Base-by-base conservation (phyloP, 345 rosid species). In the Gossypium turneri region DNA sequence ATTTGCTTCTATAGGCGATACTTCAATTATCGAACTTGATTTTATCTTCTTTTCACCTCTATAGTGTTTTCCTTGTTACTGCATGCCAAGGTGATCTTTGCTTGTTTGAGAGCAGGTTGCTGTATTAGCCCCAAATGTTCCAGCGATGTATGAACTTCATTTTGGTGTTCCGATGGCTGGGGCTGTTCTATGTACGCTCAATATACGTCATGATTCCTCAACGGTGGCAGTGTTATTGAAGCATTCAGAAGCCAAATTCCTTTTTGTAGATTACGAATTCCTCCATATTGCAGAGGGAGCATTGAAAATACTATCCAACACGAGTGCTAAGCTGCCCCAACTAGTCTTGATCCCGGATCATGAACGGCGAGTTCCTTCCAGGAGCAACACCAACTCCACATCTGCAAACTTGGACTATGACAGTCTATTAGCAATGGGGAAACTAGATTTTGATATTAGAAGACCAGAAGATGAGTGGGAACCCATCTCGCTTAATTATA, bases 161-260 rank as follows among this genome's bases (percentile, higher is more conserved):
- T 89, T 89, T 77, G 88, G 84, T 64, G 88, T 84, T 79, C 93
- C 93, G 38, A 89, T 85, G 90, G 87, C 88, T 0, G 93, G 89
- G 71, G 89, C 88, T 7, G 80, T 89, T 76, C 85, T 89, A 57
- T 87, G 90, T 75, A 78, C 93, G 0, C 82, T 89, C 13, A 89
- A 89, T 73, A 75, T 67, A 12, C 90, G 93, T n/a, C 83, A 85
- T 57, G 87, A 89, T 79, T 74, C 89, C 34, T 67, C 83, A 1
- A 81, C 76, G 86, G 83, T 89, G 43, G 78, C 90, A 7, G 72
- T 71, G 68, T 27, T 89, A 34, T 79, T 89, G 75, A 79, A 58
- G 52, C 93, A 89, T 84, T 87, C 90, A 0, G 90, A 79, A 70
- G 88, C 89, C n/a, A 84, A 85, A 75, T 2, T 76, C 68, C 38